These are phyloP conservation scores for Trametes cinnabarina DNA, from an alignment of 768 basidiomycete species.

Conservation along the genomic window DNA sequence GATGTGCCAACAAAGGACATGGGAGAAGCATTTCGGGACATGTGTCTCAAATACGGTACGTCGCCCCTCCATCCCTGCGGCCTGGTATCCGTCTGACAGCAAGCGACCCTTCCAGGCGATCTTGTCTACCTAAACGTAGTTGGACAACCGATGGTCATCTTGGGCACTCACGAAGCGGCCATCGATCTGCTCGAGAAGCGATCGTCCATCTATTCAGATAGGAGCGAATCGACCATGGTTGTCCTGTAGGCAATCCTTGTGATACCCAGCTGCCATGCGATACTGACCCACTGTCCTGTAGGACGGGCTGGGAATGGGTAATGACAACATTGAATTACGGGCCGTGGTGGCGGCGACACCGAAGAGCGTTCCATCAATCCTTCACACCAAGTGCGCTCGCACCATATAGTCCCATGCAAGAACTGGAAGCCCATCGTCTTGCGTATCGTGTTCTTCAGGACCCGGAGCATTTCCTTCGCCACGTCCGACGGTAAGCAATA, in stretches of 20 bases:
- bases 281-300: neutral
- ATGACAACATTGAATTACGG: conserved; percentile 1
- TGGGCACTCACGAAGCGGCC: conserved; percentile 11
- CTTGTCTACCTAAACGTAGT: conserved; percentile 18
- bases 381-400: neutral
- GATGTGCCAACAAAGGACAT: conserved; percentile 8
- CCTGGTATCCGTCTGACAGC: too few relatives aligned
- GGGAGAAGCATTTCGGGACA: neutral
- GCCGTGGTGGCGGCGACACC: conserved; percentile 2
- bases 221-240: neutral
- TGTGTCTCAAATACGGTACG: conserved; percentile 1
- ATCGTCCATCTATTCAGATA: conserved; percentile 21
- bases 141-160: conserved; percentile 10
- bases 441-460: conserved; percentile 25
- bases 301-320: conserved; percentile 8
- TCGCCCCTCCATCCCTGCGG: neutral
- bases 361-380: neutral
- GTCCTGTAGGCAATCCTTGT: neutral
- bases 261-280: neutral
- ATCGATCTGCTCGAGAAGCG: conserved; percentile 24
- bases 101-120: too few relatives aligned
- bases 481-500: conserved; percentile 35
- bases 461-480: conserved; percentile 37
- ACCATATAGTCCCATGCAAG: neutral
- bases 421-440: neutral